Percentiles rank a stretch among this genome's conserved stretches.
phyloP scores from a whole-genome alignment of 2,329 filamentous ascomycete genomes.

The Decorospora gaudefroyi region DNA sequence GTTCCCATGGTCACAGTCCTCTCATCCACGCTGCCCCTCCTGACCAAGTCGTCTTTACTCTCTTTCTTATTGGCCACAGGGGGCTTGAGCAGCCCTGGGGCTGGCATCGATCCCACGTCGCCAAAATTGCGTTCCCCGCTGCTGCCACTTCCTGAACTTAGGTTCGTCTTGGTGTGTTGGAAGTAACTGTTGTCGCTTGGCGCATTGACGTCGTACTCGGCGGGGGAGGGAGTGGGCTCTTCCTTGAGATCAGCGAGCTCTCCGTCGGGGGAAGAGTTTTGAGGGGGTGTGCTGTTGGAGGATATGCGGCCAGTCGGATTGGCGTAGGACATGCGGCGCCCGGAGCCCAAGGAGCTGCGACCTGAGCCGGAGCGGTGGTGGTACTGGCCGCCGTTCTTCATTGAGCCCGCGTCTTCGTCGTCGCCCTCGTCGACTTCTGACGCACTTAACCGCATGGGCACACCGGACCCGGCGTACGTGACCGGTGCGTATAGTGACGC shows the following conservation, averaged over 20 bases:
- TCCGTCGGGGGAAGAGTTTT: slow-evolving; percentile 36
- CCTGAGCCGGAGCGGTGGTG: slow-evolving; percentile 76
- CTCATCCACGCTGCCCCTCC: slow-evolving; percentile 83
- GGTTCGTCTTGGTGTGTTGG: slow-evolving; percentile 48
- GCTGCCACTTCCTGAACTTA: slow-evolving; percentile 51
- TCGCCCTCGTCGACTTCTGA: slow-evolving; percentile 91
- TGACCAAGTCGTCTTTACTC: slow-evolving; percentile 68
- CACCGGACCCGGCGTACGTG: slow-evolving; percentile 75
- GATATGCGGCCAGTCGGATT: slow-evolving; percentile 54
- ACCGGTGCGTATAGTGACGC: slow-evolving; percentile 78
- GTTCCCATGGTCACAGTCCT: slow-evolving; percentile 73
- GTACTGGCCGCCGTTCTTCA: slow-evolving; percentile 45
- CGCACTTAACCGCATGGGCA: slow-evolving; percentile 90
- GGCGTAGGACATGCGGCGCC: slow-evolving; percentile 45
- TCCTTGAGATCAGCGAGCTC: slow-evolving; percentile 49
- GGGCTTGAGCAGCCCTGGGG: slow-evolving; percentile 48
- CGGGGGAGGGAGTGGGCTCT: slow-evolving; percentile 55
- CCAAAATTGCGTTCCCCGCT: slow-evolving; percentile 58
- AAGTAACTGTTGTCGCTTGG: slow-evolving; percentile 49
- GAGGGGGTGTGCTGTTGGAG: slow-evolving; percentile 61
- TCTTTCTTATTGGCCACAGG: slow-evolving; percentile 56
- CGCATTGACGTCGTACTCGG: slow-evolving; percentile 38
- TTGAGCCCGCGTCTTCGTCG: slow-evolving; percentile 67
- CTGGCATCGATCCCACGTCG: slow-evolving; percentile 57
- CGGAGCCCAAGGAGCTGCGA: slow-evolving; percentile 64